Conservation (phyloP, 768 basidiomycete species). For the Mycena chlorophos region DNA sequence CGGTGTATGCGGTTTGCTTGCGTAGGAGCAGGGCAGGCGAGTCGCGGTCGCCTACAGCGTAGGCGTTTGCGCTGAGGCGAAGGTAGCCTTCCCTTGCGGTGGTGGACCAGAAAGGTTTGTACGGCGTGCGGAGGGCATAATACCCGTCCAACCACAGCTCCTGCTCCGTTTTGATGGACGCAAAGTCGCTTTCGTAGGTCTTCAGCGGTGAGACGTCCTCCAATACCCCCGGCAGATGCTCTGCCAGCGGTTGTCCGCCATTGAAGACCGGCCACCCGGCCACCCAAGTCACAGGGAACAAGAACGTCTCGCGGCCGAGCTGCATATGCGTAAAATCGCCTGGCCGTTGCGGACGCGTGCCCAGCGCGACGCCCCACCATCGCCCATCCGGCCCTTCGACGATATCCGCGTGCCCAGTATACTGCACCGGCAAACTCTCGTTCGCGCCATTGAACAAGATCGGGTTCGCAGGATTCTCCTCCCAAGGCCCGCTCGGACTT, state of each 20-base stretch:
- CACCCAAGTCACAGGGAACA: constrained; percentile 42
- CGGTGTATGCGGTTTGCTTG: constrained; percentile 40
- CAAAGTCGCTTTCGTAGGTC: constrained; percentile 32
- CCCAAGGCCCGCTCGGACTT: constrained; percentile 42
- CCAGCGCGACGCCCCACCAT: constrained; percentile 45
- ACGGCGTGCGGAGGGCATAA: constrained; percentile 42
- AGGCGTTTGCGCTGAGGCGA: constrained; percentile 35
- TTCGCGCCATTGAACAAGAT: constrained; percentile 42
- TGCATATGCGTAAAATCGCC: constrained; percentile 36
- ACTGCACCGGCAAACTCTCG: constrained; percentile 35
- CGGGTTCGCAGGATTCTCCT: constrained; percentile 40
- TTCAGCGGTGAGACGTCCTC: constrained; percentile 28
- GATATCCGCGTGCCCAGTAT: constrained; percentile 41
- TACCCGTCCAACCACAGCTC: constrained; percentile 27
- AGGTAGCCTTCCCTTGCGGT: constrained; percentile 31
- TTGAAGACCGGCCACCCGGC: constrained; percentile 43
- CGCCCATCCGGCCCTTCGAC: constrained; percentile 35
- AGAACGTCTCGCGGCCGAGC: constrained; percentile 40
- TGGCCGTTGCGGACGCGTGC: constrained; percentile 35
- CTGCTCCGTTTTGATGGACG: constrained; percentile 23
- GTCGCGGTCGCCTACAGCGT: constrained; percentile 41
- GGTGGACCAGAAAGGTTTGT: constrained; percentile 38
- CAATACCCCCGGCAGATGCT: constrained; percentile 32
- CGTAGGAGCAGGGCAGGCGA: constrained; percentile 37
- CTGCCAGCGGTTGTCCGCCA: constrained; percentile 30